Conservation (phyloP, 2,329 filamentous ascomycete genomes). For the Aspergillus latus region DNA sequence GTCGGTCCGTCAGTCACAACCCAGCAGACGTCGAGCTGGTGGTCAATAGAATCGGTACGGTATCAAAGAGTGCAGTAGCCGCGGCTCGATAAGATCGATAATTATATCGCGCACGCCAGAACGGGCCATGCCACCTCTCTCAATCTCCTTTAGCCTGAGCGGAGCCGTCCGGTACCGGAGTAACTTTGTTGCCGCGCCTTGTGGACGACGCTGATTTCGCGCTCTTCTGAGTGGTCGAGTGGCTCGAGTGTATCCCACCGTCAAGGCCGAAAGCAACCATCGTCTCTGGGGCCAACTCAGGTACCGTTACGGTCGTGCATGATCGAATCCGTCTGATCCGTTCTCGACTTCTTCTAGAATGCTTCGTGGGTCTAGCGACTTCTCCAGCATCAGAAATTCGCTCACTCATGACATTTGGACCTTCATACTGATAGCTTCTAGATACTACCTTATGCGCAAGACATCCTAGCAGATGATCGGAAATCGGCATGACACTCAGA, state of each 20-base stretch:
- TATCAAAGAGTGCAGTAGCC: not conserved
- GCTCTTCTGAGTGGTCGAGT: conserved; percentile 1
- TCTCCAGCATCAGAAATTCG: conserved; percentile 3
- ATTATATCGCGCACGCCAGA: conserved; percentile 13
- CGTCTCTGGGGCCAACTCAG: conserved; percentile 7
- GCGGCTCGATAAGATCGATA: not conserved
- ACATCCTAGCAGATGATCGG: conserved; percentile 7
- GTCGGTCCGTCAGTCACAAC: not conserved
- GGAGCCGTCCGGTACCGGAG: conserved; percentile 8
- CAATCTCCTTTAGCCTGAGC: not conserved
- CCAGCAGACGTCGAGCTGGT: too few relatives aligned
- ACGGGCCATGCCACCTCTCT: conserved; percentile 5
- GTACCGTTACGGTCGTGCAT: conserved; percentile 9
- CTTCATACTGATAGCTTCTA: not conserved
- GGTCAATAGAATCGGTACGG: not conserved
- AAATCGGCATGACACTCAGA: conserved; percentile 11
- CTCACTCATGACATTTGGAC: not conserved
- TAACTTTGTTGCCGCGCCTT: conserved; percentile 11
- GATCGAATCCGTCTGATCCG: conserved; percentile 17
- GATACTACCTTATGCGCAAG: not conserved
- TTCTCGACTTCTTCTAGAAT: conserved; percentile 41
- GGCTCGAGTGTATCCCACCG: not conserved
- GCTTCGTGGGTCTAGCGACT: conserved; percentile 25
- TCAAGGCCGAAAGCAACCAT: conserved; percentile 12
- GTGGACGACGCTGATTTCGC: conserved; percentile 3